Evolutionary conservation across 441 rosid species (phyloP).

Genomic region (Syzygium syzygioides): DNA sequence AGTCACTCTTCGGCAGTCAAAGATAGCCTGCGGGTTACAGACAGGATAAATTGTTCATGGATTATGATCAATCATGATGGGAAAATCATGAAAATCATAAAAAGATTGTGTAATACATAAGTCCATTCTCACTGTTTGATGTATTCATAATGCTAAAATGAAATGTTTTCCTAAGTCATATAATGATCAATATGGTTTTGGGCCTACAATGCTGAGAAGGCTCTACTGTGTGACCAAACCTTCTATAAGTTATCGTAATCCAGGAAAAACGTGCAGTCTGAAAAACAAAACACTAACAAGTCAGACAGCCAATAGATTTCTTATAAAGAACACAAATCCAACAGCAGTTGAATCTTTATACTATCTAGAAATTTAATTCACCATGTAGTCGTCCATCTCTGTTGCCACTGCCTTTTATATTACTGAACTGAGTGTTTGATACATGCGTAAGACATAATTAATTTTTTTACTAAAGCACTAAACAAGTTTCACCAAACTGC

Average conservation of each 20-base stretch:
- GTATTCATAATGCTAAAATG: too few relatives aligned
- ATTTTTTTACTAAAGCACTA: too few relatives aligned
- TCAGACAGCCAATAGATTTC: background rate
- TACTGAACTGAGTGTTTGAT: background rate
- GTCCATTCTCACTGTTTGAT: background rate
- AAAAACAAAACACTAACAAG: background rate
- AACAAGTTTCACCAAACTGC: background rate
- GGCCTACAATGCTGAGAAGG: background rate
- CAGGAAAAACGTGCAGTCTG: background rate
- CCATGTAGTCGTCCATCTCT: background rate
- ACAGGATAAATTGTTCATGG: too few relatives aligned
- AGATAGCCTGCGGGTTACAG: too few relatives aligned
- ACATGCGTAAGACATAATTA: too few relatives aligned
- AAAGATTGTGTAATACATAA: background rate
- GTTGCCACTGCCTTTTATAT: background rate
- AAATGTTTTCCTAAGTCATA: background rate
- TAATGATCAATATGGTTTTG: background rate
- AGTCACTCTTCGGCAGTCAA: too few relatives aligned
- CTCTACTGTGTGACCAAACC: background rate
- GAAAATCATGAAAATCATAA: background rate
- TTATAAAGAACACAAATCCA: background rate
- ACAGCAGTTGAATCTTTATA: background rate
- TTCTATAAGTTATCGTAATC: background rate
- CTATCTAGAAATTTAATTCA: background rate
- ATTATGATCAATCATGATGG: too few relatives aligned